These are phyloP conservation scores for Aureococcus anophagefferens DNA, from an alignment of 108 stramenopile genomes.

Conservation along the genomic window DNA sequence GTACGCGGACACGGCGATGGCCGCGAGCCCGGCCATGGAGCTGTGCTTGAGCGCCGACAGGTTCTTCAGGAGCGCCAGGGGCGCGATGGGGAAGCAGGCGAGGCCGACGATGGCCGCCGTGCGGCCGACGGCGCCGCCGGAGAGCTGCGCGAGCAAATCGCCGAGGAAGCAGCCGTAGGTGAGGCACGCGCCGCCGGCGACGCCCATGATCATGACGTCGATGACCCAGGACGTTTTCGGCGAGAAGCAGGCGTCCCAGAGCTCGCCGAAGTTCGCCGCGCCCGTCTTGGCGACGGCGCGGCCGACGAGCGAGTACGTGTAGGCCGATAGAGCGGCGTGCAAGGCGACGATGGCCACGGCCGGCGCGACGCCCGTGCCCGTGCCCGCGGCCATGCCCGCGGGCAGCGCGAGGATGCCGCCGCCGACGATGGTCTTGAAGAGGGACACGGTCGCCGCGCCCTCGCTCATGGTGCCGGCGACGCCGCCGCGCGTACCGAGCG, in stretches of 20 bases:
- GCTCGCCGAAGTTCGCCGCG: no score
- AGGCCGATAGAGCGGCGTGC: slow-evolving; percentile 26
- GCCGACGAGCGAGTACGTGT: slow-evolving; percentile 44
- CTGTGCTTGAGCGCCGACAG: no score
- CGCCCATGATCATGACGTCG: slow-evolving; percentile 35
- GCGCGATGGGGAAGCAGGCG: no score
- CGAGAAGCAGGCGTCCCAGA: no score
- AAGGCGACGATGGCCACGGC: slow-evolving; percentile 29
- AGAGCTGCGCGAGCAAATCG: no score
- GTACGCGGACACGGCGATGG: no score
- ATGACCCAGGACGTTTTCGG: slow-evolving; percentile 33
- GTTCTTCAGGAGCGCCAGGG: no score
- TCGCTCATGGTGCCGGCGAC: no score
- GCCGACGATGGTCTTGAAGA: slow-evolving; percentile 58
- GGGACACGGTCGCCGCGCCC: not conserved
- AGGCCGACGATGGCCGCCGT: no score
- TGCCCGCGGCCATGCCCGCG: slow-evolving; percentile 29
- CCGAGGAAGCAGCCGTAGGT: slow-evolving; percentile 9
- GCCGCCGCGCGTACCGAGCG: no score
- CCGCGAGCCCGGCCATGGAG: no score
- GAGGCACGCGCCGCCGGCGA: slow-evolving; percentile 33
- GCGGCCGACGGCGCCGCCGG: no score
- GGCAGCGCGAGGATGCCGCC: slow-evolving; percentile 48
- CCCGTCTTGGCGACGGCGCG: slow-evolving; percentile 41
- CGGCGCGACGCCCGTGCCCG: slow-evolving; percentile 26